phyloP scores from a whole-genome alignment of 2,329 filamentous ascomycete species.

The Scedosporium boydii region DNA sequence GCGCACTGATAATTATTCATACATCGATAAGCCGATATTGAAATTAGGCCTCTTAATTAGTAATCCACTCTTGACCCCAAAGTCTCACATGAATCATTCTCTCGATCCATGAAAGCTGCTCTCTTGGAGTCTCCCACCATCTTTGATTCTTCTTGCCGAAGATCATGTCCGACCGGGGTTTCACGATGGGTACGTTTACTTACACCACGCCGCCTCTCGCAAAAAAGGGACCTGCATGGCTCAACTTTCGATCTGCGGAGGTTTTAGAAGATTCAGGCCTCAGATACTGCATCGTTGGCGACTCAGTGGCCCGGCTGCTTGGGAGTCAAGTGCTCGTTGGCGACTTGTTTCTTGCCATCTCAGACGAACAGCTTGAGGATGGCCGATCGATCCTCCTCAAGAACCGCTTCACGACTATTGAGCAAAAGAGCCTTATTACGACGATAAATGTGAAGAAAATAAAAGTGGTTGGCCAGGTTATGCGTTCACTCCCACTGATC shows the following conservation, averaged over 20 bases:
- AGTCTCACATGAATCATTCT: too few relatives aligned
- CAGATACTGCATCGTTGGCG: background rate
- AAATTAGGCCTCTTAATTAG: too few relatives aligned
- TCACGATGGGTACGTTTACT: too few relatives aligned
- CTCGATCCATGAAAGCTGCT: too few relatives aligned
- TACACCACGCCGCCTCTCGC: too few relatives aligned
- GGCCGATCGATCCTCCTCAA: background rate
- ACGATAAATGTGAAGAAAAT: background rate
- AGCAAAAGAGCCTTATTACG: background rate
- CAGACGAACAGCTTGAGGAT: background rate
- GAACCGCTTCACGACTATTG: background rate
- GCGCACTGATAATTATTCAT: too few relatives aligned
- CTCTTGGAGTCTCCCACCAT: too few relatives aligned
- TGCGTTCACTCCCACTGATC: background rate
- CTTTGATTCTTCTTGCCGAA: too few relatives aligned
- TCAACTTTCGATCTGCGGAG: background rate
- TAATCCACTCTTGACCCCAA: too few relatives aligned
- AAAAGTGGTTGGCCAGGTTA: background rate
- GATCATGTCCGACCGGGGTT: too few relatives aligned
- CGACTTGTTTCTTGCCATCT: background rate
- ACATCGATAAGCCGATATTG: too few relatives aligned
- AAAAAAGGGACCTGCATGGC: background rate
- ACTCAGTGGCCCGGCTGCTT: background rate
- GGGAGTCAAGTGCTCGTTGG: background rate
- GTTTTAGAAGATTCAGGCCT: background rate